A percentile compares a stretch with the other conserved stretches of the same genome.
These are phyloP conservation scores for Reticulascus tulasneorum DNA, from an alignment of 2,329 filamentous ascomycete species.

Conservation along the genomic window DNA sequence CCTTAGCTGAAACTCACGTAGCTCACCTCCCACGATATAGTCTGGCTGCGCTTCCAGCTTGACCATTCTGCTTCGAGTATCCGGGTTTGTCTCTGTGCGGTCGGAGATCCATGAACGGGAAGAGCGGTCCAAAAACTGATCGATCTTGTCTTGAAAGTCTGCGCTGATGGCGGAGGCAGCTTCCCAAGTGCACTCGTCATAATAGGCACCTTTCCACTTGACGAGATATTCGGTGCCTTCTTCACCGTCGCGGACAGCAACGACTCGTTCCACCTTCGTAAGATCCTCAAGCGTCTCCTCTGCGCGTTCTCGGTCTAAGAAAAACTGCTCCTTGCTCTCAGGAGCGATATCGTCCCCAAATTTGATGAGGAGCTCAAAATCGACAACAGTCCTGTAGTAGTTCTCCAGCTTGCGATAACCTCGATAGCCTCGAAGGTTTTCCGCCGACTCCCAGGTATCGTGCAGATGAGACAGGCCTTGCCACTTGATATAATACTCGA, in stretches of 20 bases:
- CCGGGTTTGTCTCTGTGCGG: slow-evolving; percentile 68
- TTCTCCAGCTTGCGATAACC: slow-evolving; percentile 91
- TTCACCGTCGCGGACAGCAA: slow-evolving; percentile 75
- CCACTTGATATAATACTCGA: slow-evolving; percentile 95
- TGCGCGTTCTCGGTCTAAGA: slow-evolving; percentile 88
- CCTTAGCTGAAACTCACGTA: slow-evolving; percentile 89
- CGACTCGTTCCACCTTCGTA: slow-evolving; percentile 88
- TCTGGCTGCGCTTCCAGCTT: slow-evolving; percentile 76
- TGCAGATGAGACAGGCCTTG: slow-evolving; percentile 93
- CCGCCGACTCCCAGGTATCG: slow-evolving; percentile 87
- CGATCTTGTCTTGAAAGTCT: slow-evolving; percentile 83
- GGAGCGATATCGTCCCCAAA: slow-evolving; percentile 73
- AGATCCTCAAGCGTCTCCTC: slow-evolving; percentile 86
- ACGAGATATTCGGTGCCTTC: slow-evolving; percentile 84
- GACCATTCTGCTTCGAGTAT: slow-evolving; percentile 69
- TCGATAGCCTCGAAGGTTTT: slow-evolving; percentile 69
- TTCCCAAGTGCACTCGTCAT: slow-evolving; percentile 96
- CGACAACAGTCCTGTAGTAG: slow-evolving; percentile 81
- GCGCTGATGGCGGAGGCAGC: slow-evolving; percentile 67
- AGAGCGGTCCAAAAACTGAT: slow-evolving; percentile 82
- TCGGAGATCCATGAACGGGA: slow-evolving; percentile 79
- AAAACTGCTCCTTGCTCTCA: slow-evolving; percentile 89
- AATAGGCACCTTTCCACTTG: slow-evolving; percentile 94
- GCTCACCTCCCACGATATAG: slow-evolving; percentile 79
- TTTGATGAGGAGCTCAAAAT: slow-evolving; percentile 73